Conservation (phyloP, 1,139 yeast species). For the Tardiomyces depauwii region DNA sequence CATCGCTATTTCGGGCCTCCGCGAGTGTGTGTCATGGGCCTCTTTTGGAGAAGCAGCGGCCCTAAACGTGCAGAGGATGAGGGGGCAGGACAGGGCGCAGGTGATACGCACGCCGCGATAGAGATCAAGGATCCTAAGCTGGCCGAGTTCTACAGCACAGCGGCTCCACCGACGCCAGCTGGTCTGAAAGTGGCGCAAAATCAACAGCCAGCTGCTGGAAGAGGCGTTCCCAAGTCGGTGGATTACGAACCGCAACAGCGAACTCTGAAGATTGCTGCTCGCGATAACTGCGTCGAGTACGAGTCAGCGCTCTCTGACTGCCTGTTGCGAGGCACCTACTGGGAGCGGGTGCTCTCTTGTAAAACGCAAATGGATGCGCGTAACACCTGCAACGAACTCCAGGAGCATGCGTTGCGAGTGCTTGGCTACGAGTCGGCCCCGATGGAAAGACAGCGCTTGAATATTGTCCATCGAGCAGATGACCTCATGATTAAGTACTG, state of each 20-base stretch:
- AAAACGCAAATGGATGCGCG: conserved; percentile 11
- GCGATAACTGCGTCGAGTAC: conserved; percentile 24
- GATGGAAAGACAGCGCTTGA: conserved; percentile 15
- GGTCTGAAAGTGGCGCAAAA: neutral
- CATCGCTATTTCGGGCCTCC: too few relatives aligned
- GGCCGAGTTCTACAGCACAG: neutral
- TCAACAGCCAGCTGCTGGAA: neutral
- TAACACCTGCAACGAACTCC: conserved; percentile 21
- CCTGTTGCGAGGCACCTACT: conserved; percentile 15
- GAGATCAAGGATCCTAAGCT: neutral
- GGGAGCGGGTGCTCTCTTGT: conserved; percentile 16
- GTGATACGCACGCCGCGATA: neutral
- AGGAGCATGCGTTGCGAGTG: conserved; percentile 22
- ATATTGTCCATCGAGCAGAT: conserved; percentile 24
- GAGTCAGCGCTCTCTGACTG: conserved; percentile 20
- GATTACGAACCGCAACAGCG: neutral
- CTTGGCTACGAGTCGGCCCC: conserved; percentile 23
- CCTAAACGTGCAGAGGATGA: neutral
- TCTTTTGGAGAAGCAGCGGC: neutral
- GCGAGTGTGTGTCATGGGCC: too few relatives aligned
- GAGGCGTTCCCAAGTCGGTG: too few relatives aligned
- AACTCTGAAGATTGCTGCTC: conserved; percentile 19
- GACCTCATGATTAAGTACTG: conserved; percentile 22
- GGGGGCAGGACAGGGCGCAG: too few relatives aligned
- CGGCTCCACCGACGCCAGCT: neutral